Percentiles rank a stretch among this genome's conserved stretches.
Evolutionary conservation across 2,329 filamentous ascomycete species (phyloP).

Genomic region (Talaromyces piceae): DNA sequence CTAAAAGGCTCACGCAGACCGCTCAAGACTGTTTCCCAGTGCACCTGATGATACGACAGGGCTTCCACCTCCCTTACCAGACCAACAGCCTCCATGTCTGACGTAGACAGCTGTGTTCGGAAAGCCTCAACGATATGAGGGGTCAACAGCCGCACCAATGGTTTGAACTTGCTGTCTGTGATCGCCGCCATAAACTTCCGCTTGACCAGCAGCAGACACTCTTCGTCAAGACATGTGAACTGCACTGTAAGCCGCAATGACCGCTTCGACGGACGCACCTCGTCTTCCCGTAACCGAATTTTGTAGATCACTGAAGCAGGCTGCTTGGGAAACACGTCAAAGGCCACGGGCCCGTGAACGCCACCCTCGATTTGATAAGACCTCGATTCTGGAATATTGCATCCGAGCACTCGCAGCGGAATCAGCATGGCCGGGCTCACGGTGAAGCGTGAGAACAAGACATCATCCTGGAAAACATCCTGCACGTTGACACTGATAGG

Average conservation of each 20-base stretch:
- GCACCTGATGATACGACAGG: slow-evolving; percentile 44
- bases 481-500: slow-evolving; percentile 93
- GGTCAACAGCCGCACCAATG: slow-evolving; percentile 45
- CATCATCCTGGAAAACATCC: slow-evolving; percentile 79
- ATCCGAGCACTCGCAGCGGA: slow-evolving; percentile 66
- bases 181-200: slow-evolving; percentile 42
- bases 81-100: slow-evolving; percentile 48
- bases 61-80: slow-evolving; percentile 48
- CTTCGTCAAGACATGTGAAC: slow-evolving; percentile 70
- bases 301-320: slow-evolving; percentile 76
- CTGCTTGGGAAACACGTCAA: slow-evolving; percentile 71
- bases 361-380: slow-evolving; percentile 50
- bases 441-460: slow-evolving; percentile 82
- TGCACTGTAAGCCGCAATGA: slow-evolving; percentile 56
- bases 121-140: slow-evolving; percentile 44
- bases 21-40: slow-evolving; percentile 47
- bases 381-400: slow-evolving; percentile 62
- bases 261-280: slow-evolving; percentile 13
- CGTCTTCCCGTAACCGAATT: slow-evolving; percentile 42
- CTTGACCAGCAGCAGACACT: slow-evolving; percentile 50
- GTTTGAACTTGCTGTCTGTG: slow-evolving; percentile 38
- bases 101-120: slow-evolving; percentile 38
- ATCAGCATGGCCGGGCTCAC: slow-evolving; percentile 71
- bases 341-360: slow-evolving; percentile 35
- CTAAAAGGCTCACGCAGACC: slow-evolving; percentile 41